These are phyloP conservation scores for Termitomyces sp. DNA, from an alignment of 768 basidiomycete species.

Conservation along the genomic window DNA sequence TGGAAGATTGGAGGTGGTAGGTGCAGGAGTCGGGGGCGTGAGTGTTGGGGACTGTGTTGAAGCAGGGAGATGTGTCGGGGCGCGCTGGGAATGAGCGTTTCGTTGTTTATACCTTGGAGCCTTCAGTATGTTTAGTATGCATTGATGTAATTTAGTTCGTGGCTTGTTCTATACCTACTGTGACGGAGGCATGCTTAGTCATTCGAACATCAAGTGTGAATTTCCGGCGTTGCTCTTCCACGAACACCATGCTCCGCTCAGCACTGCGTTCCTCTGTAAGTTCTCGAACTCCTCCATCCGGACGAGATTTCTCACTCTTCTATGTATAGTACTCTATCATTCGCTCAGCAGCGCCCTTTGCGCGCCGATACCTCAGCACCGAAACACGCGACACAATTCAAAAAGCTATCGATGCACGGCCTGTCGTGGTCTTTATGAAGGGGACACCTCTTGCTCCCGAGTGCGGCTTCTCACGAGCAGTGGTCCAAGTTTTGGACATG, in stretches of 20 bases:
- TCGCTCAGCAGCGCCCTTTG: constrained; percentile 21
- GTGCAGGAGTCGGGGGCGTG: constrained; percentile 84
- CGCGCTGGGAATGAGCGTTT: constrained; percentile 23
- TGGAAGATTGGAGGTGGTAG: constrained; percentile 52
- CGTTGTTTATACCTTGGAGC: not conserved
- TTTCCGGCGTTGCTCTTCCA: not conserved
- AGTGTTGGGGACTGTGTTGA: constrained; percentile 85
- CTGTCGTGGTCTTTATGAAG: constrained; percentile 98
- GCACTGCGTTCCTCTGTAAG: constrained; percentile 40
- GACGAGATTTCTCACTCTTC: not conserved
- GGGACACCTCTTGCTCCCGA: constrained; percentile 82
- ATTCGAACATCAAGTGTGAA: not conserved
- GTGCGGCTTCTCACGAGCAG: constrained; percentile 95
- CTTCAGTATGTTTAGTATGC: not conserved
- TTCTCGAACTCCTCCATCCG: not conserved
- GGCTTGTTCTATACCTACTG: too few species aligned
- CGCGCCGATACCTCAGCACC: constrained; percentile 47
- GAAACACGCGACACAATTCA: constrained; percentile 62
- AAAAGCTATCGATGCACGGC: constrained; percentile 65
- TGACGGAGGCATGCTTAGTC: not conserved
- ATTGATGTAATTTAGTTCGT: too few species aligned
- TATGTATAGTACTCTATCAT: constrained; percentile 24
- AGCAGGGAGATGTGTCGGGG: constrained; percentile 57
- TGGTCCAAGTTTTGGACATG: constrained; percentile 82
- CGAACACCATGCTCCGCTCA: constrained; percentile 35